These are phyloP conservation scores for Annona squamosa DNA, from an alignment of 164 flowering plant species.

Conservation along the genomic window DNA sequence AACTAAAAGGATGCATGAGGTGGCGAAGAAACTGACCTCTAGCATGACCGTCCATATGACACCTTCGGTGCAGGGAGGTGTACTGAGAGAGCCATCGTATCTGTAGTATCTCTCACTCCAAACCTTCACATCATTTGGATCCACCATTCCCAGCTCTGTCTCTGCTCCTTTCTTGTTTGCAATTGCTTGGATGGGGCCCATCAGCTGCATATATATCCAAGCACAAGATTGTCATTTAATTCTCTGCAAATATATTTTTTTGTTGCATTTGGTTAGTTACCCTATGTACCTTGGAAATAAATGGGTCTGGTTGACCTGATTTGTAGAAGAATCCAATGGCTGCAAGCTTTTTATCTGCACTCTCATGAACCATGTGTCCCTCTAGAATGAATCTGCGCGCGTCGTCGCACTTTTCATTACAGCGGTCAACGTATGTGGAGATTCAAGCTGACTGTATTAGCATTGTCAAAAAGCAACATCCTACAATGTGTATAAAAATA, in stretches of 20 bases:
- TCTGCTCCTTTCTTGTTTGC: not conserved
- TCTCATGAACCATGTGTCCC: constrained; percentile 49
- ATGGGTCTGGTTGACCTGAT: constrained; percentile 46
- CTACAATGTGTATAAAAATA: no score
- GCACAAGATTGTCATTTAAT: not conserved
- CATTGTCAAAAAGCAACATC: no score
- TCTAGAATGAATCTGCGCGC: constrained; percentile 36
- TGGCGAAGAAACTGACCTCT: constrained; percentile 5
- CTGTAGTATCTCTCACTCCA: constrained; percentile 19
- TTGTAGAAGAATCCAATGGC: constrained; percentile 47
- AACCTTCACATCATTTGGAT: constrained; percentile 12
- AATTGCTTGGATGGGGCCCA: not conserved
- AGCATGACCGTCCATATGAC: constrained; percentile 20
- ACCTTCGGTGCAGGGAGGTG: constrained; percentile 25
- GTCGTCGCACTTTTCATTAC: no score
- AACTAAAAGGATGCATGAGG: not conserved
- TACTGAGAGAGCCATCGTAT: constrained; percentile 26
- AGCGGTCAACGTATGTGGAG: no score
- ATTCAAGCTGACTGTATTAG: no score
- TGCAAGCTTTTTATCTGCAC: constrained; percentile 26
- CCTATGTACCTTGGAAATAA: constrained; percentile 4
- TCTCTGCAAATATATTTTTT: not conserved
- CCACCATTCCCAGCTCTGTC: constrained; percentile 6
- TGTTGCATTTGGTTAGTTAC: not conserved
- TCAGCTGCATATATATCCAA: constrained; percentile 5